Percentiles rank a stretch among this genome's conserved stretches.
phyloP scores from a whole-genome alignment of 768 basidiomycete species.

The Tulasnella sp. region DNA sequence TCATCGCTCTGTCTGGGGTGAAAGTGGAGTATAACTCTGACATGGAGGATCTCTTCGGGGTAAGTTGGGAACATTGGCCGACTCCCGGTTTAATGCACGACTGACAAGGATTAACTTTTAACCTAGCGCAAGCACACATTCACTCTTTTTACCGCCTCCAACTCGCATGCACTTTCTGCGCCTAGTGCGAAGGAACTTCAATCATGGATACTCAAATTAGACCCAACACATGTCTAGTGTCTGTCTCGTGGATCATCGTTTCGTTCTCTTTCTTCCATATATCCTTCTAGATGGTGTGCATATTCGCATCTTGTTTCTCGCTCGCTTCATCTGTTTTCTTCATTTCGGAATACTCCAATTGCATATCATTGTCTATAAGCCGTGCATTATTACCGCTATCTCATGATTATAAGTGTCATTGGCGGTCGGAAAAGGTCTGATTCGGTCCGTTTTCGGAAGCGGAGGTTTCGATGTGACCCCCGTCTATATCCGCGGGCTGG shows the following conservation, averaged over 20 bases:
- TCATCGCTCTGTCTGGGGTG: slow-evolving; percentile 74
- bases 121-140: slow-evolving; percentile 61
- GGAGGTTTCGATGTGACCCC: neutral
- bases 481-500: slow-evolving; percentile 2
- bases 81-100: neutral
- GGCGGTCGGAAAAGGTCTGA: neutral
- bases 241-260: neutral
- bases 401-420: neutral
- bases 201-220: slow-evolving; percentile 74
- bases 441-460: neutral
- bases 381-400: neutral
- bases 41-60: slow-evolving; percentile 79
- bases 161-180: slow-evolving; percentile 83
- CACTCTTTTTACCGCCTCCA: slow-evolving; percentile 83
- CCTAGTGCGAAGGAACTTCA: slow-evolving; percentile 70
- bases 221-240: slow-evolving; percentile 53
- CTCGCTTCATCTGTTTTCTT: neutral
- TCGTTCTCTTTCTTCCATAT: neutral
- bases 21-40: slow-evolving; percentile 78
- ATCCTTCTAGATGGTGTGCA: neutral
- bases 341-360: neutral
- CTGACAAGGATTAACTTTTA: neutral
- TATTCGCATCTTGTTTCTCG: neutral
- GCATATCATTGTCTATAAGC: neutral
- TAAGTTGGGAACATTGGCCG: slow-evolving; percentile 32